phyloP scores from a whole-genome alignment of 768 basidiomycete genomes.

The Cystofilobasidium bisporidii region DNA sequence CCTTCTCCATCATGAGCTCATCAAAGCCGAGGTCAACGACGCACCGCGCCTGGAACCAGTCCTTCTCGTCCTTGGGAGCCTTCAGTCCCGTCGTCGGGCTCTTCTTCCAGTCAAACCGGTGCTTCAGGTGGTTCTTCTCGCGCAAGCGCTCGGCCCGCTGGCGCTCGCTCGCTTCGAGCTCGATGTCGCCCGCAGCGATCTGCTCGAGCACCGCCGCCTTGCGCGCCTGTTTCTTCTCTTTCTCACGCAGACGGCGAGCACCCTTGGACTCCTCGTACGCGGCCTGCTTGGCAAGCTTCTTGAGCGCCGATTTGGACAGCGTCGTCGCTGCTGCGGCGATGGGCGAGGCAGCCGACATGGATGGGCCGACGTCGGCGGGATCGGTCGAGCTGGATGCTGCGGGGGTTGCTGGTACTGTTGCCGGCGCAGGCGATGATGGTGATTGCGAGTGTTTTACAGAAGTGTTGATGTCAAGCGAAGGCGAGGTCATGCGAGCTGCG shows the following conservation, averaged over 20 bases:
- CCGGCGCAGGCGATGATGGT: no score
- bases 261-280: conserved; percentile 52
- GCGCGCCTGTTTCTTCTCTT: conserved; percentile 48
- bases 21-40: conserved; percentile 81
- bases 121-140: conserved; percentile 13
- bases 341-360: no score
- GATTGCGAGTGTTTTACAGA: no score
- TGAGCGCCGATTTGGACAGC: not conserved
- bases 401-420: no score
- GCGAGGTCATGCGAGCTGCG: no score
- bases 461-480: no score
- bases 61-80: conserved; percentile 45
- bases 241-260: conserved; percentile 66
- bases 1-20: conserved; percentile 57
- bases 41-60: conserved; percentile 37
- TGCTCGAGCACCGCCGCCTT: conserved; percentile 51
- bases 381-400: no score
- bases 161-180: conserved; percentile 38
- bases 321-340: not conserved
- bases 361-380: no score
- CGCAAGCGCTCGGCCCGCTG: conserved; percentile 33
- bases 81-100: conserved; percentile 48
- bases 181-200: conserved; percentile 38
- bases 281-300: conserved; percentile 47
- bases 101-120: conserved; percentile 14